Evolutionary conservation across 129 eudicot genomes (phyloP).

Genomic region (Oenanthe sinensis): DNA sequence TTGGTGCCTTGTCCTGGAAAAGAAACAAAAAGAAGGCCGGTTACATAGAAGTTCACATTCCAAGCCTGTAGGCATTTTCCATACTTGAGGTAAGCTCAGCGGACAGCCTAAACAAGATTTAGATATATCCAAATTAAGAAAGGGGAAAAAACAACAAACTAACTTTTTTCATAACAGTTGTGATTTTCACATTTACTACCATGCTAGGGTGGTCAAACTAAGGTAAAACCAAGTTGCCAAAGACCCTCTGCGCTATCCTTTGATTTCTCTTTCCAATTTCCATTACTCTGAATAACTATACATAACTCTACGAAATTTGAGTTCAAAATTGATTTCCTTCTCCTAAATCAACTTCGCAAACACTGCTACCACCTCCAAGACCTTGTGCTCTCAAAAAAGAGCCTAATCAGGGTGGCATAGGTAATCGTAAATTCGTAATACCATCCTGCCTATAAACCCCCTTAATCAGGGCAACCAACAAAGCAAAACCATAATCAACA

Average conservation of each 20-base stretch:
- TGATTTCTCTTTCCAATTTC: no score
- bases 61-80: conserved; percentile 67
- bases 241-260: conserved; percentile 22
- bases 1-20: conserved; percentile 58
- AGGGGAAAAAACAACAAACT: neutral
- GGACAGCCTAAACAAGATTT: conserved; percentile 37
- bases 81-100: conserved; percentile 56
- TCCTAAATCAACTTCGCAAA: no score
- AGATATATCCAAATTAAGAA: neutral
- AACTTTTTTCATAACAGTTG: neutral
- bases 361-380: no score
- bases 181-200: conserved; percentile 18
- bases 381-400: no score
- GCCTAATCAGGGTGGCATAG: no score
- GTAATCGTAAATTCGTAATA: no score
- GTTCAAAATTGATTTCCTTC: no score
- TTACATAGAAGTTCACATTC: conserved; percentile 68
- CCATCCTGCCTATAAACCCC: no score
- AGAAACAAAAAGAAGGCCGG: conserved; percentile 48
- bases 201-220: conserved; percentile 74
- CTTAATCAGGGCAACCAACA: no score
- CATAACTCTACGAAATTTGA: no score
- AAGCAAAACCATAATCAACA: no score
- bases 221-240: conserved; percentile 62
- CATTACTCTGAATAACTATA: no score